Conservation (phyloP, 1,284 basidiomycete genomes). For the Cystobasidium sp. region DNA sequence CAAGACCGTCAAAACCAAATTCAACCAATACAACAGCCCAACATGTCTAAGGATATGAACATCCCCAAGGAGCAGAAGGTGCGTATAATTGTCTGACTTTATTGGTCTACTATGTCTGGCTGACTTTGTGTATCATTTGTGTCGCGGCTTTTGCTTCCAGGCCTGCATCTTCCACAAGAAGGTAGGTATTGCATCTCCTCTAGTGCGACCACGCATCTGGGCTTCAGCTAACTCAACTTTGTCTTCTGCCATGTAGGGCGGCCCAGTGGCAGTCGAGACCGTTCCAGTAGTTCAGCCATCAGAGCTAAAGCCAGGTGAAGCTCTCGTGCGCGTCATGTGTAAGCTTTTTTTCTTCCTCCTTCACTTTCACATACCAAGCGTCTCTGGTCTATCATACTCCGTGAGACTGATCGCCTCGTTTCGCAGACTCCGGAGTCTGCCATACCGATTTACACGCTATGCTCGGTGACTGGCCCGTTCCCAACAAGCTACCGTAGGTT, state of each 20-base stretch:
- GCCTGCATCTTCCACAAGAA: conserved; percentile 45
- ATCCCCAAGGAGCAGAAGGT: conserved; percentile 45
- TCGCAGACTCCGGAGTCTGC: conserved; percentile 68
- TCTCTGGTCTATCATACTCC: too few species aligned
- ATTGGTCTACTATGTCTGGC: background rate
- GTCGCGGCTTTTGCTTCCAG: background rate
- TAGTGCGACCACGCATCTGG: background rate
- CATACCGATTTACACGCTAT: conserved; percentile 78
- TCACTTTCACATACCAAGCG: too few species aligned
- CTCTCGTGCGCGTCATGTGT: conserved; percentile 70
- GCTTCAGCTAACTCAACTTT: too few species aligned
- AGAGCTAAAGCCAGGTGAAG: conserved; percentile 76
- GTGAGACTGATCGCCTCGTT: background rate
- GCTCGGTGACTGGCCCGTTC: conserved; percentile 55
- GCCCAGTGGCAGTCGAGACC: conserved; percentile 38
- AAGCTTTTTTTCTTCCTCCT: background rate
- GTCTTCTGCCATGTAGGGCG: conserved; percentile 35
- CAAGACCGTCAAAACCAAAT: background rate
- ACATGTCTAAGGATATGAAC: conserved; percentile 42
- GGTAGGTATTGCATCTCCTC: background rate
- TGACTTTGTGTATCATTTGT: background rate
- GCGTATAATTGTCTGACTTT: background rate
- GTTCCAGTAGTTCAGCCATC: conserved; percentile 63
- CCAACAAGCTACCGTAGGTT: conserved; percentile 64
- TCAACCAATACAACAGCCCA: background rate